phyloP scores from a whole-genome alignment of 805 yeast genomes.

The Candida taoyuanica region DNA sequence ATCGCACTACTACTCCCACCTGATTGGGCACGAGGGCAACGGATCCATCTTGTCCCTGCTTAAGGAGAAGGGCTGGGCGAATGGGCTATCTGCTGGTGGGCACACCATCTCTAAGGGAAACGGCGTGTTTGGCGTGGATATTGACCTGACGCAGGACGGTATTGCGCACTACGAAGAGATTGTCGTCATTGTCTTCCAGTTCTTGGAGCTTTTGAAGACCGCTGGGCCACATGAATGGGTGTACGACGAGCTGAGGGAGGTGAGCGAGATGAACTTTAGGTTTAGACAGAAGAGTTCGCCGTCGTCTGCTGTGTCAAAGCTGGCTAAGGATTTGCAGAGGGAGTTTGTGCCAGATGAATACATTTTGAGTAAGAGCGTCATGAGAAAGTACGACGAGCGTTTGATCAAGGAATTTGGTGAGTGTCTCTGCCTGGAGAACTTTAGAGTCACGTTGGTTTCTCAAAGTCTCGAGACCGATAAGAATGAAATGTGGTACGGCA shows the following conservation, averaged over 20 bases:
- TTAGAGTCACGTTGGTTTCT: conserved; percentile 51
- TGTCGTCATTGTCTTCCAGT: conserved; percentile 60
- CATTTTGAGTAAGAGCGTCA: conserved; percentile 52
- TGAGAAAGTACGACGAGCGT: conserved; percentile 54
- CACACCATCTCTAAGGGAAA: conserved; percentile 61
- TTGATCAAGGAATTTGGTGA: conserved; percentile 46
- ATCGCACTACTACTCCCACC: conserved; percentile 65
- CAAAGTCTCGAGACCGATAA: conserved; percentile 47
- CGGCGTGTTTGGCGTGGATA: conserved; percentile 60
- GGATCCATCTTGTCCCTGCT: conserved; percentile 76
- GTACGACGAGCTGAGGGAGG: conserved; percentile 67
- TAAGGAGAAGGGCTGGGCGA: conserved; percentile 75
- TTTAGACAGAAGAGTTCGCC: conserved; percentile 77
- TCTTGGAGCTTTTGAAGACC: conserved; percentile 53
- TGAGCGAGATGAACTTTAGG: conserved; percentile 66
- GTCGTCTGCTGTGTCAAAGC: conserved; percentile 63
- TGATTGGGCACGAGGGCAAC: conserved; percentile 88
- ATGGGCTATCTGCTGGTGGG: conserved; percentile 69
- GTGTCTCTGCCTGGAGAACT: conserved; percentile 52
- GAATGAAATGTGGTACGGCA: conserved; percentile 86
- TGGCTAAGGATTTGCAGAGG: conserved; percentile 60
- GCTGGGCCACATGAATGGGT: conserved; percentile 74
- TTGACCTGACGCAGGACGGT: conserved; percentile 77
- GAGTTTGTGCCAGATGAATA: conserved; percentile 56
- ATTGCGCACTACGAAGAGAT: conserved; percentile 58